These are phyloP conservation scores for Hevea brasiliensis DNA, from an alignment of 345 rosid genomes.

Conservation along the genomic window DNA sequence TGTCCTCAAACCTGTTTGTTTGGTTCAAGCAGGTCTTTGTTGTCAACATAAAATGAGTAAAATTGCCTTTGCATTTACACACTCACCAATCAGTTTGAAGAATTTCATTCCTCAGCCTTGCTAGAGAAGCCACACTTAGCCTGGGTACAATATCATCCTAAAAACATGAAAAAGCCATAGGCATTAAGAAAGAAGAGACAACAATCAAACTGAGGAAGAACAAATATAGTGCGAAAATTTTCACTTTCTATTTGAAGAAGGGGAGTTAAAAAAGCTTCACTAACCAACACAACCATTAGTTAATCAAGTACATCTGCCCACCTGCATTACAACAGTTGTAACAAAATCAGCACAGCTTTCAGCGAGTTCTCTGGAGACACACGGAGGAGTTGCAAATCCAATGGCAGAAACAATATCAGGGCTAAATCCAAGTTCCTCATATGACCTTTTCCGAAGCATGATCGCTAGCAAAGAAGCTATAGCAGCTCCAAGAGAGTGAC, in stretches of 20 bases:
- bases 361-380: slow-evolving; percentile 85
- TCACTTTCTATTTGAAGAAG: not conserved
- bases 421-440: slow-evolving; percentile 73
- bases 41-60: not conserved
- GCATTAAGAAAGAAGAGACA: not conserved
- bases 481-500: slow-evolving; percentile 97
- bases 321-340: slow-evolving; percentile 90
- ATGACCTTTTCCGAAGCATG: slow-evolving; percentile 71
- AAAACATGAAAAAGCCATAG: slow-evolving; percentile 6
- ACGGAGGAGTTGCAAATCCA: slow-evolving; percentile 91
- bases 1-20: not conserved
- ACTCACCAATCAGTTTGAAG: slow-evolving; percentile 84
- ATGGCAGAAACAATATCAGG: slow-evolving; percentile 76
- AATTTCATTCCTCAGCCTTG: slow-evolving; percentile 81
- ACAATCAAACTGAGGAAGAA: not conserved
- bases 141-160: slow-evolving; percentile 91
- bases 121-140: slow-evolving; percentile 69
- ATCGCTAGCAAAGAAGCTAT: slow-evolving; percentile 77
- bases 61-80: not conserved
- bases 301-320: slow-evolving; percentile 29
- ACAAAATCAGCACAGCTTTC: slow-evolving; percentile 89
- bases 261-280: not conserved
- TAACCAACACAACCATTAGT: slow-evolving; percentile 3
- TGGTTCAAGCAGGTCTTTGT: not conserved
- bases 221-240: not conserved